A percentile compares a stretch with the other conserved stretches of the same genome.
These are phyloP conservation scores for Ambrosia artemisiifolia DNA, from an alignment of 129 eudicot species.

Conservation along the genomic window DNA sequence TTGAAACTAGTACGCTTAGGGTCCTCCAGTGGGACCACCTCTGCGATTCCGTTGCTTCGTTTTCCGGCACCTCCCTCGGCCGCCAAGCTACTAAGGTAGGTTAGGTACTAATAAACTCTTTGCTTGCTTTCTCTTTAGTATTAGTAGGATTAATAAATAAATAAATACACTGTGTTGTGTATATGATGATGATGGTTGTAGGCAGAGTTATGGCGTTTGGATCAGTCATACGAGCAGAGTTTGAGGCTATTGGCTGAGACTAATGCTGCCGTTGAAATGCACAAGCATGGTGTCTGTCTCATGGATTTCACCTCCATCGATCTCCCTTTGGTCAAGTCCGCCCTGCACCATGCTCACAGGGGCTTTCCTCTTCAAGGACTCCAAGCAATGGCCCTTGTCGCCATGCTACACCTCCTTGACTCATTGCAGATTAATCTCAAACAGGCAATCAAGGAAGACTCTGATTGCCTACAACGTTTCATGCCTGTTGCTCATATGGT, in stretches of 20 bases:
- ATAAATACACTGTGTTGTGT: too few relatives aligned
- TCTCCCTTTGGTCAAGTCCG: slow-evolving; percentile 58
- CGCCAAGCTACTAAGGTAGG: slow-evolving; percentile 62
- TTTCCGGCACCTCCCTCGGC: slow-evolving; percentile 87
- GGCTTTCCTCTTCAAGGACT: slow-evolving; percentile 57
- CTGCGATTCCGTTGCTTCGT: slow-evolving; percentile 82
- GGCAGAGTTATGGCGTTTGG: slow-evolving; percentile 54
- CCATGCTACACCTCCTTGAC: slow-evolving; percentile 58
- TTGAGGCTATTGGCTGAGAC: slow-evolving; percentile 70
- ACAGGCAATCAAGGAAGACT: slow-evolving; percentile 66
- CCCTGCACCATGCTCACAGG: slow-evolving; percentile 54
- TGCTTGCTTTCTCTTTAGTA: too few relatives aligned
- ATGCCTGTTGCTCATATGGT: slow-evolving; percentile 77
- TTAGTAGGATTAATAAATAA: too few relatives aligned
- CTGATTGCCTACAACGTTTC: slow-evolving; percentile 62
- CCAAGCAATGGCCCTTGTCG: slow-evolving; percentile 67
- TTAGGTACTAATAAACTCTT: too few relatives aligned
- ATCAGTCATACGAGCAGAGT: slow-evolving; percentile 58
- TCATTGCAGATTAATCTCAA: slow-evolving; percentile 60
- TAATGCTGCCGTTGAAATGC: slow-evolving; percentile 86
- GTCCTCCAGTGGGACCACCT: slow-evolving; percentile 87
- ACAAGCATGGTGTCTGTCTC: slow-evolving; percentile 56
- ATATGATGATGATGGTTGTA: too few relatives aligned
- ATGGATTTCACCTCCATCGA: slow-evolving; percentile 64
- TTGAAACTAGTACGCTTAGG: slow-evolving; percentile 52